A percentile compares a stretch with the other conserved stretches of the same genome.
phyloP scores from a whole-genome alignment of 2,329 filamentous ascomycete genomes.

The Ascochyta rabiei region DNA sequence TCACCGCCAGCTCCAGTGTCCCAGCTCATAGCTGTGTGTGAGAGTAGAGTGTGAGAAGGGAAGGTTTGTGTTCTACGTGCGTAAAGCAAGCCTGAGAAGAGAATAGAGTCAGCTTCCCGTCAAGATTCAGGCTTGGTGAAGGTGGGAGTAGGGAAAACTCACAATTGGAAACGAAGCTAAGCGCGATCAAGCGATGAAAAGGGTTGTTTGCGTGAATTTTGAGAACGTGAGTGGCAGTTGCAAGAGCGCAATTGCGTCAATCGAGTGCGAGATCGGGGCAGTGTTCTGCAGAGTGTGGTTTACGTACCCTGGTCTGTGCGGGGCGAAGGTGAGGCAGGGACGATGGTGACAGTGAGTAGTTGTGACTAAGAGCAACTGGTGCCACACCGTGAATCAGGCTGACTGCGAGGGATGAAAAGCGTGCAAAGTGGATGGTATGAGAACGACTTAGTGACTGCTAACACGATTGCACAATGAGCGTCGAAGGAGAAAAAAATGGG shows the following conservation, averaged over 20 bases:
- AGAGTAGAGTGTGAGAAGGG: not conserved
- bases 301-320: conserved; percentile 6
- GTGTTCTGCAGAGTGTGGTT: not conserved
- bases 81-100: not conserved
- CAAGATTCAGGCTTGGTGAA: not conserved
- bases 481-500: not conserved
- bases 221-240: no score
- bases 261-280: not conserved
- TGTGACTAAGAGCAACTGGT: not conserved
- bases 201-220: not conserved
- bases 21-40: conserved; percentile 28
- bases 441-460: not conserved
- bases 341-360: conserved; percentile 2
- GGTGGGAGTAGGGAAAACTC: not conserved
- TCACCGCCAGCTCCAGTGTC: conserved; percentile 22
- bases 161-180: not conserved
- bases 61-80: not conserved
- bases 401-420: not conserved
- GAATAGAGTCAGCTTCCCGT: not conserved
- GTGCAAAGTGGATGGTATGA: not conserved
- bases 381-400: not conserved
- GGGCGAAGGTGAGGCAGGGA: not conserved
- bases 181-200: not conserved
- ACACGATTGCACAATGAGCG: not conserved
- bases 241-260: not conserved